Conservation (phyloP, 805 yeast species). For the Phaffomyces opuntiae region DNA sequence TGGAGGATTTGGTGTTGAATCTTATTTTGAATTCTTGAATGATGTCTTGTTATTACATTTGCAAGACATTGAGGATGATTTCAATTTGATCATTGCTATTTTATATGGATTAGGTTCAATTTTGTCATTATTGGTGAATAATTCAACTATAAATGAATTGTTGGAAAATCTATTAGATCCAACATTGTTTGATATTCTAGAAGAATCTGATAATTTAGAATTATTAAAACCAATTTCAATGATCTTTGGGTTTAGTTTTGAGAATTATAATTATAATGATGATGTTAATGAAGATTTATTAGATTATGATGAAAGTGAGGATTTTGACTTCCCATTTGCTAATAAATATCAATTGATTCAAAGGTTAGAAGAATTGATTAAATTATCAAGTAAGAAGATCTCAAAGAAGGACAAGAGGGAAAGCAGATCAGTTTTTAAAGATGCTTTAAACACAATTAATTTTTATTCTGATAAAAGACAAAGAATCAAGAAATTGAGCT, state of each 20-base stretch:
- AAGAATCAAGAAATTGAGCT: slow-evolving; percentile 26
- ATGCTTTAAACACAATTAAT: slow-evolving; percentile 43
- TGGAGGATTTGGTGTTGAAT: slow-evolving; percentile 23
- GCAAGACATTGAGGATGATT: slow-evolving; percentile 6
- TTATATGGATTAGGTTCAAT: slow-evolving; percentile 20
- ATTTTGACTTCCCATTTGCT: slow-evolving; percentile 41
- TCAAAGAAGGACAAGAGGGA: slow-evolving; percentile 59
- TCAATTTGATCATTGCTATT: slow-evolving; percentile 13
- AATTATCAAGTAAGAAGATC: slow-evolving; percentile 47
- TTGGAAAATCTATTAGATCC: slow-evolving; percentile 18
- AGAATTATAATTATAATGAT: slow-evolving; percentile 29
- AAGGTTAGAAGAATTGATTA: slow-evolving; percentile 36
- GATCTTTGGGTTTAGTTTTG: slow-evolving; percentile 21
- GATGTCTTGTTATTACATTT: slow-evolving; percentile 11
- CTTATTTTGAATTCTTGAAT: slow-evolving; percentile 11
- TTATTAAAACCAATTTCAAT: slow-evolving; percentile 20
- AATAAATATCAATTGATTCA: slow-evolving; percentile 42
- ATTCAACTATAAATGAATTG: slow-evolving; percentile 13
- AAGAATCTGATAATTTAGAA: slow-evolving; percentile 14
- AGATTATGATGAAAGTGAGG: slow-evolving; percentile 35
- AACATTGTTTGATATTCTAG: slow-evolving; percentile 12
- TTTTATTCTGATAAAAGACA: slow-evolving; percentile 28
- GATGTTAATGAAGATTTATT: slow-evolving; percentile 30
- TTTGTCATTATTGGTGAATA: slow-evolving; percentile 15
- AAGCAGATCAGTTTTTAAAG: slow-evolving; percentile 52